Evolutionary conservation across 208 protist genomes (phyloP), one percentile per base, ranked within the genome.

Genomic region (Trypanosoma melophagium): DNA sequence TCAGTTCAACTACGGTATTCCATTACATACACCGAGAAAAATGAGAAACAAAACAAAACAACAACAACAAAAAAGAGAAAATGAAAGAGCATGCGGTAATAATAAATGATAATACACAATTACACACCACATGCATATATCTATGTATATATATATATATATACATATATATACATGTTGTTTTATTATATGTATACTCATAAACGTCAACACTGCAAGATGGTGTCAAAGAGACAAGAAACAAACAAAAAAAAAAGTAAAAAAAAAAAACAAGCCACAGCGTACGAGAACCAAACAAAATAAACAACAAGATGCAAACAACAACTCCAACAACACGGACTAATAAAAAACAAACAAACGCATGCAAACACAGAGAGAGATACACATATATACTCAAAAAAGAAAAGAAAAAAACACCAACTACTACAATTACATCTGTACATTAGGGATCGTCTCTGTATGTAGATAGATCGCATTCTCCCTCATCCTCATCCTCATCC

Each of bases 361-460:
- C 13, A 44, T 5, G 14, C 13, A 62, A 49, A 45, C 3, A 51
- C 19, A n/a, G 0, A 9, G 24, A 62, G 22, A 35, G 28, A 35
- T 35, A 1, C 1, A 35, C 28, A 35, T 35, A 35, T 35, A 35
- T 35, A 35, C 5, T 7, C 5, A 35, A 35, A 35, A 35, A 35
- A 35, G 1, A 1, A 35, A 35, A 35, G 28, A 35, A 35, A 17
- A 28, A 21, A 62, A 16, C 7, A 22, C 7, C 14, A 4, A 45
- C 13, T 16, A 16, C 40, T 38, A 10, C 35, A 49, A 7, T n/a
- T 40, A 49, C 19, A 35, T 45, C 5, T 25, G 2, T 31, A 12
- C 19, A 19, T 17, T 61, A 73, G 16, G 42, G 28, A 35, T 62
- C 60, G 25, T 73, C 60, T 51, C 54, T 35, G 60, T 73, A 73